These are phyloP conservation scores for Neoascochyta sp. DNA, from an alignment of 2,329 filamentous ascomycete genomes.

Conservation along the genomic window DNA sequence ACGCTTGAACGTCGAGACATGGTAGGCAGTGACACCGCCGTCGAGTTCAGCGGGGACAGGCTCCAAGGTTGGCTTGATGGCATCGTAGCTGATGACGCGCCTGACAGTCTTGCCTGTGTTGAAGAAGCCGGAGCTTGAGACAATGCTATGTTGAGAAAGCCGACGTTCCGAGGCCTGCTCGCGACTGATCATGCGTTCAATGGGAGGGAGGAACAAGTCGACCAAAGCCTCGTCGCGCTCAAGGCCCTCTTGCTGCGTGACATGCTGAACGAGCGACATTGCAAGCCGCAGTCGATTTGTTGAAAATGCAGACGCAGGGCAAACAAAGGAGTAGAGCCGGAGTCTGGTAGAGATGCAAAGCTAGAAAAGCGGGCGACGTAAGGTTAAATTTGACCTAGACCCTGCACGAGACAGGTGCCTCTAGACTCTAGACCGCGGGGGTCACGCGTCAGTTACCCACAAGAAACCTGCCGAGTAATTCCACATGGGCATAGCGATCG, in stretches of 20 bases:
- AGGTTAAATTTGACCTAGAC: slow-evolving; percentile 8
- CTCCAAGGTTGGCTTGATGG: slow-evolving; percentile 41
- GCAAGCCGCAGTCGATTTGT: slow-evolving; percentile 11
- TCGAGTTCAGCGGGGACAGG: slow-evolving; percentile 38
- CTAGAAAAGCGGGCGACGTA: slow-evolving; percentile 6
- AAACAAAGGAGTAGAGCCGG: slow-evolving; percentile 4
- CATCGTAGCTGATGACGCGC: slow-evolving; percentile 48
- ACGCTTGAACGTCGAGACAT: slow-evolving; percentile 42
- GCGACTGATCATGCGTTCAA: slow-evolving; percentile 30
- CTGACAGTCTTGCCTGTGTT: slow-evolving; percentile 33
- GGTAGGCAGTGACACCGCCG: slow-evolving; percentile 48
- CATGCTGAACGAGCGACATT: slow-evolving; percentile 54
- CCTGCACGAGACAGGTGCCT: slow-evolving; percentile 7
- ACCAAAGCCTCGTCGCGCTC: slow-evolving; percentile 44
- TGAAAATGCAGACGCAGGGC: slow-evolving; percentile 9
- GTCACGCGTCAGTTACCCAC: slow-evolving; percentile 9
- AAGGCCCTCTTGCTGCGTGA: slow-evolving; percentile 48
- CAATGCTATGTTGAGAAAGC: slow-evolving; percentile 28
- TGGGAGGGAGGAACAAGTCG: slow-evolving; percentile 34
- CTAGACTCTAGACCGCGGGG: slow-evolving; percentile 5
- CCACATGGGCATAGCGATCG: too few relatives aligned
- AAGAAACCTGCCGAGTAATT: too few relatives aligned
- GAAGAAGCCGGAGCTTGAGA: slow-evolving; percentile 19
- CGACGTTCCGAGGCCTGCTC: slow-evolving; percentile 28
- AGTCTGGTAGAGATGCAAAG: slow-evolving; percentile 4